Conservation (phyloP, 768 basidiomycete species). For the Tephrocybe sp. region DNA sequence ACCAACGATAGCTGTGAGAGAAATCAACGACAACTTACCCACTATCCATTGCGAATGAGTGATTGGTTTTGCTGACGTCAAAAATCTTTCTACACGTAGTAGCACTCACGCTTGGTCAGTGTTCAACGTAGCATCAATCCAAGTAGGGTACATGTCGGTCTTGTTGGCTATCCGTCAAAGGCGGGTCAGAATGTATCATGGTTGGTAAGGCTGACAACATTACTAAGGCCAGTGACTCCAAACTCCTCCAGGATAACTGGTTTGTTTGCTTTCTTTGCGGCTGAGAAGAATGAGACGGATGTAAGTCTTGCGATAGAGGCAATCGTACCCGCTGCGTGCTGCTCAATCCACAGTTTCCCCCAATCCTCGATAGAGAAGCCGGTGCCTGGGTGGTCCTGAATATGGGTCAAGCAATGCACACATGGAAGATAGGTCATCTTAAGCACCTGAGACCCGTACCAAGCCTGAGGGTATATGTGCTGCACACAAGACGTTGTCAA, state of each 20-base stretch:
- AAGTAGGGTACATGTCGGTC: slow-evolving; percentile 46
- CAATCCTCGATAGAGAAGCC: slow-evolving; percentile 49
- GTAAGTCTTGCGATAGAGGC: neutral
- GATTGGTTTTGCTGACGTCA: neutral
- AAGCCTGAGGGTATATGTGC: slow-evolving; percentile 45
- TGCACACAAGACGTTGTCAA: slow-evolving; percentile 25
- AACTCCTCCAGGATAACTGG: slow-evolving; percentile 68
- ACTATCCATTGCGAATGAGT: slow-evolving; percentile 14
- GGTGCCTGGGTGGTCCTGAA: slow-evolving; percentile 45
- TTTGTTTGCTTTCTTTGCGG: slow-evolving; percentile 53
- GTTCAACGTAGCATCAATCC: slow-evolving; percentile 48
- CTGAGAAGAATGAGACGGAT: slow-evolving; percentile 23
- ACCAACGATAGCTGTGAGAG: neutral
- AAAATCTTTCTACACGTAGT: neutral
- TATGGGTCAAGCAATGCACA: neutral
- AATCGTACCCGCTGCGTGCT: slow-evolving; percentile 46
- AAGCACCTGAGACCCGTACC: slow-evolving; percentile 40
- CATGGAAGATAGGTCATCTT: too few relatives aligned
- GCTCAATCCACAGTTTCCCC: slow-evolving; percentile 59
- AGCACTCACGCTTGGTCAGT: slow-evolving; percentile 48
- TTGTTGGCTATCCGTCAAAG: slow-evolving; percentile 41
- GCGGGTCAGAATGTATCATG: neutral
- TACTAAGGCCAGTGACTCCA: slow-evolving; percentile 46
- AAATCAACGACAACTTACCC: slow-evolving; percentile 23
- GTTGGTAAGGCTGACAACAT: slow-evolving; percentile 9